Conservation (phyloP, 2,329 filamentous ascomycete genomes). For the Cytospora piceae region DNA sequence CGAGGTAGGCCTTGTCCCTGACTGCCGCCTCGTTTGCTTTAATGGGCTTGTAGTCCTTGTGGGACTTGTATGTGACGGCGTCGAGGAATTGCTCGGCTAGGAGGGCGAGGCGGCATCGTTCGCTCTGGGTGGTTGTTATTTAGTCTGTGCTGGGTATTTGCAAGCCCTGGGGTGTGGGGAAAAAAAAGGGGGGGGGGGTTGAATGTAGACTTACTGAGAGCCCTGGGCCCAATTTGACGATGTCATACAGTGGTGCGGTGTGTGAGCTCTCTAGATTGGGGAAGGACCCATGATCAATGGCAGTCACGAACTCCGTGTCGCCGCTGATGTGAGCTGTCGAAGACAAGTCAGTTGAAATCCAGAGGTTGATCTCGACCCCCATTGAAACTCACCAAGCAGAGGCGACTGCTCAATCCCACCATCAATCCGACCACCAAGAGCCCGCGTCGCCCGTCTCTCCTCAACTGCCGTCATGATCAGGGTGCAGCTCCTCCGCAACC, state of each 20-base stretch:
- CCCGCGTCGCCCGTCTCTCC: constrained; percentile 50
- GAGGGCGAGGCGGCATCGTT: constrained; percentile 53
- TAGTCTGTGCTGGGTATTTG: background rate
- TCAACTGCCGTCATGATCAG: constrained; percentile 57
- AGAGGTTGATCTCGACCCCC: background rate
- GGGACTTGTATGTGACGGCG: constrained; percentile 51
- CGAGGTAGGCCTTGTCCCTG: constrained; percentile 49
- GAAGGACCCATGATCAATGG: constrained; percentile 57
- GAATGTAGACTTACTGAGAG: constrained; percentile 48
- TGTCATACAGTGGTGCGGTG: constrained; percentile 46
- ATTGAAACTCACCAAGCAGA: constrained; percentile 49
- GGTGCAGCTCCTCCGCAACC: constrained; percentile 54
- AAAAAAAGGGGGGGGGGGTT: rapidly evolving
- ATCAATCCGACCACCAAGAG: constrained; percentile 46
- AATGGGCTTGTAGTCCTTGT: constrained; percentile 54
- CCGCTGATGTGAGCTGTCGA: constrained; percentile 47
- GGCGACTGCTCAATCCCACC: constrained; percentile 47
- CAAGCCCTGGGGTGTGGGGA: background rate
- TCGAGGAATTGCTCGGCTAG: constrained; percentile 57
- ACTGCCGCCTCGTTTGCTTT: constrained; percentile 43
- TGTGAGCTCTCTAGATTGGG: constrained; percentile 49
- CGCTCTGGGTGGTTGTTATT: constrained; percentile 43
- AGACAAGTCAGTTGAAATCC: constrained; percentile 15
- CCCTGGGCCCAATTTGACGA: constrained; percentile 54
- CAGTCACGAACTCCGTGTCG: constrained; percentile 45